Conservation (phyloP, 169 alveolate genomes). For the Besnoitia besnoiti region DNA sequence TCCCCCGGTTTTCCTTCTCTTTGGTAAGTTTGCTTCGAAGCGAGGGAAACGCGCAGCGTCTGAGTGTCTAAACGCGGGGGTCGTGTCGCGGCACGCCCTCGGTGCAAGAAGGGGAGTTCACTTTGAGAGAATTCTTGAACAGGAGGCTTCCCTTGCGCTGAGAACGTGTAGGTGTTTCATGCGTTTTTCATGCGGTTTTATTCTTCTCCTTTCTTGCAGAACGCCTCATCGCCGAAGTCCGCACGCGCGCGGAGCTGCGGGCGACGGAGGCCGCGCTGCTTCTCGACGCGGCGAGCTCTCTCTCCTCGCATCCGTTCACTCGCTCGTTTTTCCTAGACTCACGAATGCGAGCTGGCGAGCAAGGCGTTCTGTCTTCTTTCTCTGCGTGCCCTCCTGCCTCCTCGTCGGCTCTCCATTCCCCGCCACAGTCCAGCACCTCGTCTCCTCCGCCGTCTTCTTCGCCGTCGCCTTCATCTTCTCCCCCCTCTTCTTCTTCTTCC, state of each 20-base stretch:
- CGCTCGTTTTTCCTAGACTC: not conserved
- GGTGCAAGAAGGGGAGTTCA: too few relatives aligned
- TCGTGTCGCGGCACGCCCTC: too few relatives aligned
- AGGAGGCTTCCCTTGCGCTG: too few relatives aligned
- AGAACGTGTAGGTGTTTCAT: too few relatives aligned
- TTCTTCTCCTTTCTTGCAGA: not conserved
- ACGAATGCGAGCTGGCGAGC: not conserved
- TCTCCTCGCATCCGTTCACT: conserved; percentile 1
- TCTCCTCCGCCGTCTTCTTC: not conserved
- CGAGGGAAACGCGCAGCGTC: too few relatives aligned
- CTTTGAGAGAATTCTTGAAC: too few relatives aligned
- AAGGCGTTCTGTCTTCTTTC: not conserved
- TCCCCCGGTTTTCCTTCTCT: not conserved
- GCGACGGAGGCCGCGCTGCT: not conserved
- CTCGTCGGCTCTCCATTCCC: too few relatives aligned
- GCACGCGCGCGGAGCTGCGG: not conserved
- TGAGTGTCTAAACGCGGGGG: too few relatives aligned
- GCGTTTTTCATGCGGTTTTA: not conserved
- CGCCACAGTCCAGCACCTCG: not conserved
- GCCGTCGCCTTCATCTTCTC: not conserved
- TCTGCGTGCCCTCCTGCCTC: too few relatives aligned
- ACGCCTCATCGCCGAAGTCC: not conserved
- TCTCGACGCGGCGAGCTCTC: not conserved
- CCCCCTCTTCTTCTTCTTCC: not conserved
- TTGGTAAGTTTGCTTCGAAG: not conserved